Percentiles rank a stretch among this genome's conserved stretches.
Evolutionary conservation across 2,329 filamentous ascomycete species (phyloP).

Genomic region (Trichoderma sp.): DNA sequence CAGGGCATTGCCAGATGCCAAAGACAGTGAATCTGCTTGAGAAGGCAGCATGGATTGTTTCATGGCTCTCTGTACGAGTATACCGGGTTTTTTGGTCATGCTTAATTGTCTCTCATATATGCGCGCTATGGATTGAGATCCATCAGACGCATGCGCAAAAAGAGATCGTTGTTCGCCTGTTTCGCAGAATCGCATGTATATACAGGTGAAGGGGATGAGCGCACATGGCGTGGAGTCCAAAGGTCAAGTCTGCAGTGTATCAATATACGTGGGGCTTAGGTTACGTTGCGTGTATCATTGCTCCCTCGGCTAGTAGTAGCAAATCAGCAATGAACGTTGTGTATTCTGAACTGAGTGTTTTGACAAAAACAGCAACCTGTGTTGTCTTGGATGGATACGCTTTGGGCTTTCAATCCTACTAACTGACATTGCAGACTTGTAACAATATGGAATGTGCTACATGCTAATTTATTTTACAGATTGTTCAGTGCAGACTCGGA

Average conservation of each 20-base stretch:
- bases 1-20: conserved; percentile 36
- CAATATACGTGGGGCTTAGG: not conserved
- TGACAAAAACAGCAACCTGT: too few relatives aligned
- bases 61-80: not conserved
- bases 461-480: not conserved
- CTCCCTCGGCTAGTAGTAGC: not conserved
- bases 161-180: not conserved
- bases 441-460: not conserved
- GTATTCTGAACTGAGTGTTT: too few relatives aligned
- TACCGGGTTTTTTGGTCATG: not conserved
- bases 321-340: not conserved
- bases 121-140: not conserved
- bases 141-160: not conserved
- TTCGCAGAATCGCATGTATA: not conserved
- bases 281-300: not conserved
- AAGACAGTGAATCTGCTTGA: conserved; percentile 20
- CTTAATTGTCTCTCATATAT: not conserved
- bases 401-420: not conserved
- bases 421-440: not conserved
- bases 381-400: not conserved
- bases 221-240: not conserved
- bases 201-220: not conserved
- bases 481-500: not conserved
- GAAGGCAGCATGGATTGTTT: not conserved
- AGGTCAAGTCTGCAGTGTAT: not conserved